Evolutionary conservation across 2,329 filamentous ascomycete species (phyloP), one percentile per base, ranked within the genome.

Genomic region (Aspergillus luchuensis): DNA sequence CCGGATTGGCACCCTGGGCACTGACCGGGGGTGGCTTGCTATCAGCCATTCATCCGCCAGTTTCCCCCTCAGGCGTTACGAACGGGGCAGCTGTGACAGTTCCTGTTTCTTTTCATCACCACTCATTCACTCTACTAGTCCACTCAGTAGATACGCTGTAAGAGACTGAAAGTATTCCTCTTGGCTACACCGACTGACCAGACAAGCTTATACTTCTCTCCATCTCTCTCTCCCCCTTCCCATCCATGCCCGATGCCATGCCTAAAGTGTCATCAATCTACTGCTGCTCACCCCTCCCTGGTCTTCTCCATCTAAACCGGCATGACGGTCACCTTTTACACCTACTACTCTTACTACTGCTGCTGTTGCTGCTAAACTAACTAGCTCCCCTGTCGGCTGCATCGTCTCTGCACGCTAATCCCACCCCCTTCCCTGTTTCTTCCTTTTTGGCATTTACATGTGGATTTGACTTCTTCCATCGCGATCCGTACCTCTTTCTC

Each of bases 351-450:
- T 64, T 36, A 61, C 66, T 64, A 56, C 55, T 50, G 8, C 28
- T 59, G 63, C 59, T 60, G 64, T 64, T 15, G 62, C 66, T 64
- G 59, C 55, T 33, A 64, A 57, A 36, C 33, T 36, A 36, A 36
- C 33, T 36, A 36, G 11, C 49, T 36, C 41, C 33, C 30, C 28
- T 53, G 23, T 33, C 36, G 47, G 10, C 48, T 50, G 17, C 52
- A 43, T 17, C 45, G 10, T 11, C 58, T 48, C 36, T 56, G 53
- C 38, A 56, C 53, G 53, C 53, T 56, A 56, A 56, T 36, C 49
- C 38, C 43, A 36, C n/a, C 30, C 54, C 43, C 39, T 47, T 47
- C 33, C 25, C 15, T 45, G 36, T 43, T 52, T 38, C 38, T 47
- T 33, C 39, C 36, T 48, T 54, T 47, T 52, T 28, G 52, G 28